Evolutionary conservation across 345 rosid genomes (phyloP).

Genomic region (Gossypium mustelinum): DNA sequence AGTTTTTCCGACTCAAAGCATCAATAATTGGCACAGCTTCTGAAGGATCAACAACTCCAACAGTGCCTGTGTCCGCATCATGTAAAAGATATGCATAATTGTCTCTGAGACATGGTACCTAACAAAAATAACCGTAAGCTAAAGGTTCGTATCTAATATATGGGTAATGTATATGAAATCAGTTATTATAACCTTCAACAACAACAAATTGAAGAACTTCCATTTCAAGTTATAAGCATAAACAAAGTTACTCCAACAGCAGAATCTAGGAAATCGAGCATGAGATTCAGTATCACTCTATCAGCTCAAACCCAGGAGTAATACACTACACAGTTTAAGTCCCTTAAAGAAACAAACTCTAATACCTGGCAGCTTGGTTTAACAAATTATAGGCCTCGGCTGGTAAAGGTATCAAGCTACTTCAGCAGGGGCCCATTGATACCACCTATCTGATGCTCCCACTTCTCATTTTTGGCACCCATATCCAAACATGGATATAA

Average conservation of each 20-base stretch:
- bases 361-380: too few relatives aligned
- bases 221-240: neutral
- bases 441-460: too few relatives aligned
- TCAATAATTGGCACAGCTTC: conserved; percentile 85
- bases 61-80: conserved; percentile 92
- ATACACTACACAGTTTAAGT: neutral
- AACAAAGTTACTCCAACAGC: neutral
- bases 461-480: too few relatives aligned
- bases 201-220: neutral
- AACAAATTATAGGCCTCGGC: too few relatives aligned
- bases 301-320: neutral
- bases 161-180: neutral
- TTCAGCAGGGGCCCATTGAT: too few relatives aligned
- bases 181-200: conserved; percentile 5
- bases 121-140: conserved; percentile 12
- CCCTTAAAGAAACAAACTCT: neutral
- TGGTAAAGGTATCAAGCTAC: too few relatives aligned
- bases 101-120: conserved; percentile 93
- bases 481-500: too few relatives aligned
- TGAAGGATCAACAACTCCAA: conserved; percentile 98
- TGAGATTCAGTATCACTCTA: neutral
- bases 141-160: neutral
- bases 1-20: conserved; percentile 69
- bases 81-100: conserved; percentile 92
- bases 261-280: neutral